phyloP scores from a whole-genome alignment of 768 basidiomycete genomes.

The Suillus decipiens region DNA sequence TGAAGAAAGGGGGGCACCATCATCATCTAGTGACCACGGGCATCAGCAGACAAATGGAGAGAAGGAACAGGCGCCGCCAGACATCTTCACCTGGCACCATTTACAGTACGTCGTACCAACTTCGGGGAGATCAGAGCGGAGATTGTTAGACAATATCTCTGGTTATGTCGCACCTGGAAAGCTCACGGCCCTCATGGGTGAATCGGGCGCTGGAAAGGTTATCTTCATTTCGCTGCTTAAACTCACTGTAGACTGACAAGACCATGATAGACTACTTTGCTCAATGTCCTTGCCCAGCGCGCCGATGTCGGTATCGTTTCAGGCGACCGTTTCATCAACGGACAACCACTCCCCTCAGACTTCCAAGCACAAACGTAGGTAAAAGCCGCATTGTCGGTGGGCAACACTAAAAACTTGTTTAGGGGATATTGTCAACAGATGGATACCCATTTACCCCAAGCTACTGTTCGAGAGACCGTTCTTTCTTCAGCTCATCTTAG shows the following conservation, averaged over 20 bases:
- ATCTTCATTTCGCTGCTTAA: slow-evolving; percentile 21
- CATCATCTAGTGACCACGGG: background rate
- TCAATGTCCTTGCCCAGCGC: slow-evolving; percentile 48
- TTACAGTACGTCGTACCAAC: slow-evolving; percentile 60
- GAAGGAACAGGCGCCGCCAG: slow-evolving; percentile 37
- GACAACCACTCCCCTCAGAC: slow-evolving; percentile 44
- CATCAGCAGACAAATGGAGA: slow-evolving; percentile 5
- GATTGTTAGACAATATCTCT: slow-evolving; percentile 69
- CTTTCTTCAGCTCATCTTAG: slow-evolving; percentile 78
- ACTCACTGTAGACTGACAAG: background rate
- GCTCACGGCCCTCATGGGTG: slow-evolving; percentile 78
- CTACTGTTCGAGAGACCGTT: slow-evolving; percentile 80
- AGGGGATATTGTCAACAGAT: slow-evolving; percentile 88
- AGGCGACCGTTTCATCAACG: slow-evolving; percentile 48
- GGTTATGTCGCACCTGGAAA: slow-evolving; percentile 84
- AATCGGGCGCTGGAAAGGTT: slow-evolving; percentile 51
- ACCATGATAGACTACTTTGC: slow-evolving; percentile 44
- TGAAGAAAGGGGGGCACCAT: slow-evolving; percentile 30
- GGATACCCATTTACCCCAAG: slow-evolving; percentile 74
- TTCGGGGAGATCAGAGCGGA: slow-evolving; percentile 38
- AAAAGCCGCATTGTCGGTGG: no score
- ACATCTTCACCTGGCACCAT: slow-evolving; percentile 82
- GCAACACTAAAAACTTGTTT: background rate
- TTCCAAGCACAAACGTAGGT: slow-evolving; percentile 57
- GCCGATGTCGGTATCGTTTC: slow-evolving; percentile 38